These are phyloP conservation scores for Spongispora temasekensis DNA, from an alignment of 1,284 basidiomycete genomes.

Conservation along the genomic window DNA sequence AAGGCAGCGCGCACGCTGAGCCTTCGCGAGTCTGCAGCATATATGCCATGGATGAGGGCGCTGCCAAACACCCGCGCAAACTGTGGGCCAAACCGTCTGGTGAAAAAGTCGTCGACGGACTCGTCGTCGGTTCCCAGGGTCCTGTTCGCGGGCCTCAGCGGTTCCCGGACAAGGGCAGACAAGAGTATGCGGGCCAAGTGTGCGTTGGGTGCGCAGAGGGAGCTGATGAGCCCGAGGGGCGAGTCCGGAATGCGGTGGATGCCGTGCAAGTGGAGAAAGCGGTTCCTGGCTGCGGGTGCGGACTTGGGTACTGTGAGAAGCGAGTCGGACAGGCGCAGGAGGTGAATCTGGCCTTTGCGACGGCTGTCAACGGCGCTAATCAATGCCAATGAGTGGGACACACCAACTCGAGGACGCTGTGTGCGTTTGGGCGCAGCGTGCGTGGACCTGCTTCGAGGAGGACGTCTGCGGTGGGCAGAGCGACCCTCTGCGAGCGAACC, in stretches of 20 bases:
- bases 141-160: constrained; percentile 48
- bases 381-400: constrained; percentile 34
- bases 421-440: constrained; percentile 75
- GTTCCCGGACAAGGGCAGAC: constrained; percentile 58
- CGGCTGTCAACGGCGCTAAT: constrained; percentile 16
- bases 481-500: constrained; percentile 68
- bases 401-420: constrained; percentile 78
- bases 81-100: constrained; percentile 71
- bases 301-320: constrained; percentile 66
- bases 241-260: constrained; percentile 48
- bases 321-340: constrained; percentile 60
- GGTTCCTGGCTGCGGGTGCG: constrained; percentile 70
- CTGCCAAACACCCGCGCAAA: constrained; percentile 80
- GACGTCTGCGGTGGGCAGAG: constrained; percentile 41
- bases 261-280: constrained; percentile 64
- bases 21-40: constrained; percentile 79
- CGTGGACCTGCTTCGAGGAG: constrained; percentile 83
- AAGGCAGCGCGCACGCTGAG: constrained; percentile 82
- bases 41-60: constrained; percentile 91
- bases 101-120: constrained; percentile 78
- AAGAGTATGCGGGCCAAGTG: constrained; percentile 56
- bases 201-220: constrained; percentile 40
- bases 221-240: constrained; percentile 49
- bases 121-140: constrained; percentile 60
- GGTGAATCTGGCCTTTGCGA: constrained; percentile 60